A percentile compares a stretch with the other conserved stretches of the same genome.
Evolutionary conservation across 2,329 filamentous ascomycete species (phyloP).

Genomic region (Aspergillus sojae): DNA sequence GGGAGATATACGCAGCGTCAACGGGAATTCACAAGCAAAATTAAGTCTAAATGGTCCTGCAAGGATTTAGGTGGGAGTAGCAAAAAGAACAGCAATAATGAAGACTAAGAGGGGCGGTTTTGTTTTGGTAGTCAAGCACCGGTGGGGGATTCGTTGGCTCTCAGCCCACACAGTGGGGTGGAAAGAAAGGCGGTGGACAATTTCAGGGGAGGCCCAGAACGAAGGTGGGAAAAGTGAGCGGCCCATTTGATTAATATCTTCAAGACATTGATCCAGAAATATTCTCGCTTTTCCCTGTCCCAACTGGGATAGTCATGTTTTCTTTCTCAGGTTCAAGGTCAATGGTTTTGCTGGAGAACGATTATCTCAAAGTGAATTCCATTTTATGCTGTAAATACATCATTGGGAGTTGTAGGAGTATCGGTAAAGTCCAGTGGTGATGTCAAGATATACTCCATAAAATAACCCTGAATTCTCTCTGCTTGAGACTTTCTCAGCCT

Average conservation of each 20-base stretch:
- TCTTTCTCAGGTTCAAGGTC: neutral
- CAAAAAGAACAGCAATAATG: constrained; percentile 5
- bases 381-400: neutral
- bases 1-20: neutral
- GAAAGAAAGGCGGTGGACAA: constrained; percentile 7
- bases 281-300: neutral
- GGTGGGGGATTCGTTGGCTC: constrained; percentile 7
- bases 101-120: constrained; percentile 11
- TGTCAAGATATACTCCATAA: neutral
- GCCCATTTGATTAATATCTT: too few relatives aligned
- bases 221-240: too few relatives aligned
- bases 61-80: constrained; percentile 3
- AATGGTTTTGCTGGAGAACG: neutral
- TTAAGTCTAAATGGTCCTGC: neutral
- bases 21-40: neutral
- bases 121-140: constrained; percentile 10
- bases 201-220: neutral
- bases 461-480: neutral
- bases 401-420: neutral
- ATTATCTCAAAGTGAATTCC: neutral
- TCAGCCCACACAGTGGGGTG: constrained; percentile 1
- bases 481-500: neutral
- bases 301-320: neutral
- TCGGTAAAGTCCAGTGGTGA: neutral
- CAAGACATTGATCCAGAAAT: neutral